Conservation (phyloP, 768 basidiomycete genomes). For the Lentinula boryana region DNA sequence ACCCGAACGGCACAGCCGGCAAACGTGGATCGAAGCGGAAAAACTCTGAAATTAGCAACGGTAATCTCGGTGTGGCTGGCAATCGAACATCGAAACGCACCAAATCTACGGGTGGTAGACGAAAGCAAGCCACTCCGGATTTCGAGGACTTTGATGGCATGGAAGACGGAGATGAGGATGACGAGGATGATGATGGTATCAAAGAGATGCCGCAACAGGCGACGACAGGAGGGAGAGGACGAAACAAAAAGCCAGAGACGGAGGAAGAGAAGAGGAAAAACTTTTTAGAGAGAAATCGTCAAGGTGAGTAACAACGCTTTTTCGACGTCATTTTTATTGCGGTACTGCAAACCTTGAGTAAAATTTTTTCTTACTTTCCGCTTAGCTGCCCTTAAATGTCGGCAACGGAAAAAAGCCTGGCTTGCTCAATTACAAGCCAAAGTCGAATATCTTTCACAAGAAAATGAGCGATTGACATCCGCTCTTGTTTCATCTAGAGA, state of each 20-base stretch:
- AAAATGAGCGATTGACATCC: slow-evolving; percentile 89
- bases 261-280: slow-evolving; percentile 98
- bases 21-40: slow-evolving; percentile 73
- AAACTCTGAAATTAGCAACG: slow-evolving; percentile 48
- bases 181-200: slow-evolving; percentile 18
- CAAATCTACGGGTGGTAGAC: slow-evolving; percentile 19
- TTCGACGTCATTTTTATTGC: slow-evolving; percentile 2
- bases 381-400: slow-evolving; percentile 94
- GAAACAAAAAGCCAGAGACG: slow-evolving; percentile 74
- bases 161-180: slow-evolving; percentile 32
- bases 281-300: slow-evolving; percentile 94
- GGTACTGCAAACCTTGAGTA: too few species aligned
- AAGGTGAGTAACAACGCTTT: slow-evolving; percentile 54
- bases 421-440: slow-evolving; percentile 87
- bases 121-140: slow-evolving; percentile 24
- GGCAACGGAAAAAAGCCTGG: slow-evolving; percentile 99
- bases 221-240: slow-evolving; percentile 11
- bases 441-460: slow-evolving; percentile 86
- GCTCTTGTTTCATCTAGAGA: slow-evolving; percentile 87
- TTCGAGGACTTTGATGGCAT: slow-evolving; percentile 27
- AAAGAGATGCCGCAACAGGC: slow-evolving; percentile 13
- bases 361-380: slow-evolving; percentile 3
- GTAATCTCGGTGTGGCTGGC: slow-evolving; percentile 22
- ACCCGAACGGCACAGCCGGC: slow-evolving; percentile 24
- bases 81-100: slow-evolving; percentile 34